Base-by-base conservation (phyloP, 2,329 filamentous ascomycete species). In the Trichoderma endophyticum region DNA sequence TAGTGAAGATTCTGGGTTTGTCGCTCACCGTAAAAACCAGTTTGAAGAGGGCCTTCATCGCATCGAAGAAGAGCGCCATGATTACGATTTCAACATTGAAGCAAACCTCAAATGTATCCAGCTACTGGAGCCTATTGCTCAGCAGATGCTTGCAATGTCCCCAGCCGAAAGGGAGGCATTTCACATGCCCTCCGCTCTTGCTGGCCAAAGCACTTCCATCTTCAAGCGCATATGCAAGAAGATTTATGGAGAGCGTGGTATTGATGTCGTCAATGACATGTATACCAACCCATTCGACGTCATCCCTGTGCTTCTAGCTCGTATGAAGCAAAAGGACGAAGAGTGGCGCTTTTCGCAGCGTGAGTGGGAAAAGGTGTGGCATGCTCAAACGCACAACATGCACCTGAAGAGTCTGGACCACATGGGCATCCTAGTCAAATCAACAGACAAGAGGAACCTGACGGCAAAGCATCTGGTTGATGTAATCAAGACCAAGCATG, bases 361-460 rank as follows among this genome's bases (percentile, higher is more conserved):
- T 36, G 97, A 99, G 80, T 99, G 96, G 96, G 95, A 98, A 81
- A 98, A 98, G 82, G 94, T 99, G 8, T 99, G 96, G 96, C 94
- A 96, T 74, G 91, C 94, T 64, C 96, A 98, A 83, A 98, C 95
- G 28, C 92, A 97, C 79, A 91, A 92, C 78, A 95, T 97, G 84
- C 97, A 98, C 82, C 93, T 97, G 83, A 97, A 94, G 84, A 97
- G 94, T 80, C 89, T 99, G 67, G 96, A 99, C 78, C 96, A 99
- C 79, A 97, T 98, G 88, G 94, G 94, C 24, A 94, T 97, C 73
- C 91, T 94, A 68, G 93, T 94, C 77, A 97, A 96, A 83, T 89
- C 91, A 74, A 91, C 88, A 48, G 96, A 99, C 82, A 98, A 98
- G 88, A 92, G 94, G 76, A 92, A 93, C 75, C 93, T 98, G 73